Evolutionary conservation across 2,329 filamentous ascomycete species (phyloP).

Genomic region (Coniochaeta hoffmannii): DNA sequence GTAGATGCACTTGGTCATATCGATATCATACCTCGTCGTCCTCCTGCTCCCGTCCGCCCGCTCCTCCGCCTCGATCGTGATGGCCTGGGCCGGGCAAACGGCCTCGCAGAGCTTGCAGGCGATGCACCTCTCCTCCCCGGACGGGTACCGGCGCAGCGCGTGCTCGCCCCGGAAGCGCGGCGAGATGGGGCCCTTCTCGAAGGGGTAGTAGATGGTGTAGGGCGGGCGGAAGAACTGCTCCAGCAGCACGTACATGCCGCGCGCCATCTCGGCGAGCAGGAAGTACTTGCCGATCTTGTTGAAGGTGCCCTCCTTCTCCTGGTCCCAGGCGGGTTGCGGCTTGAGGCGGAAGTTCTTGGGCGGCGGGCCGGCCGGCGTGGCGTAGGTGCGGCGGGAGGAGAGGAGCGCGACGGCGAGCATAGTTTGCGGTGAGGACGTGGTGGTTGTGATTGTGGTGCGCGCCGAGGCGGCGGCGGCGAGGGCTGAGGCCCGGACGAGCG

Average conservation of each 20-base stretch:
- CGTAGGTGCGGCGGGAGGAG: conserved; percentile 33
- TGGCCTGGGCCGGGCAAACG: conserved; percentile 90
- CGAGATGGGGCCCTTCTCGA: conserved; percentile 97
- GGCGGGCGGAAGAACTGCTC: conserved; percentile 98
- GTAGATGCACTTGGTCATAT: conserved; percentile 99
- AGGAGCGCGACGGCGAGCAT: conserved; percentile 9
- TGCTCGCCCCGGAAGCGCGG: conserved; percentile 98
- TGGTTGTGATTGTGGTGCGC: conserved; percentile 2
- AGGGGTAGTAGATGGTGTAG: conserved; percentile 99
- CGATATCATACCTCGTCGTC: conserved; percentile 96
- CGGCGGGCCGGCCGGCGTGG: conserved; percentile 70
- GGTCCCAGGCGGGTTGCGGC: conserved; percentile 69
- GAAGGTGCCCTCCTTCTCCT: conserved; percentile 67
- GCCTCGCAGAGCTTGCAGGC: conserved; percentile 99
- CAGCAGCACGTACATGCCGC: conserved; percentile 95
- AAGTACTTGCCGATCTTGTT: conserved; percentile 91
- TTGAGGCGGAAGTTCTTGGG: conserved; percentile 74
- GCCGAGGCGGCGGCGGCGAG: conserved; percentile 3
- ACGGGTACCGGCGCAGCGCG: conserved; percentile 90
- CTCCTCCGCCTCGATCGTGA: conserved; percentile 98
- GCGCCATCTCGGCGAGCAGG: conserved; percentile 87
- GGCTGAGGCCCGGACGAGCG: background rate
- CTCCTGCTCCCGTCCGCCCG: conserved; percentile 90
- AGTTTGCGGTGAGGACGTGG: conserved; percentile 2
- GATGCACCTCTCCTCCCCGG: conserved; percentile 97